phyloP scores from a whole-genome alignment of 1,284 basidiomycete species.

The Rhizopogon parksii region DNA sequence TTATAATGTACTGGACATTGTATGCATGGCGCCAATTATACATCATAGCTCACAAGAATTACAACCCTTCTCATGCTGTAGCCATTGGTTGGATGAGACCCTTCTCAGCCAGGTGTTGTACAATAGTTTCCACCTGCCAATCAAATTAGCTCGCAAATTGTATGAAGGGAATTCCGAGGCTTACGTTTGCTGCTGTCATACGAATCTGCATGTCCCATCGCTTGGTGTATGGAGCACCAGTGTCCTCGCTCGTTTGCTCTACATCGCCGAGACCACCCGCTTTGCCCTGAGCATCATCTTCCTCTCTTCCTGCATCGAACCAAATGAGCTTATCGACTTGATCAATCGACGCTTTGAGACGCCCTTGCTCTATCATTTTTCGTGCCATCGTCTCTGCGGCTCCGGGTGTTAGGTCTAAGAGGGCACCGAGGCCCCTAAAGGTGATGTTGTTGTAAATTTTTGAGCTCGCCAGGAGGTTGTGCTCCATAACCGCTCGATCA shows the following conservation, averaged over 20 bases:
- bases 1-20: slow-evolving; percentile 18
- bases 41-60: slow-evolving; percentile 6
- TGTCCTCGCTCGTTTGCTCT: slow-evolving; percentile 76
- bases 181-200: slow-evolving; percentile 75
- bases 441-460: slow-evolving; percentile 95
- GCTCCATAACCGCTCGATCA: slow-evolving; percentile 96
- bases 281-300: slow-evolving; percentile 86
- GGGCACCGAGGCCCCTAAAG: slow-evolving; percentile 78
- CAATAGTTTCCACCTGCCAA: slow-evolving; percentile 69
- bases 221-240: slow-evolving; percentile 83
- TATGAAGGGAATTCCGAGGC: slow-evolving; percentile 14
- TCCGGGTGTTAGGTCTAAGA: slow-evolving; percentile 79
- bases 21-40: slow-evolving; percentile 2
- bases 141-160: slow-evolving; percentile 9
- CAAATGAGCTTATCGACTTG: slow-evolving; percentile 91
- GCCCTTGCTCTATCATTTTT: slow-evolving; percentile 94
- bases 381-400: slow-evolving; percentile 92
- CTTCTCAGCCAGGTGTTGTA: slow-evolving; percentile 69
- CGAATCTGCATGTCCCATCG: slow-evolving; percentile 89
- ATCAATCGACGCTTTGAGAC: slow-evolving; percentile 86
- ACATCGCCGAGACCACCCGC: slow-evolving; percentile 87
- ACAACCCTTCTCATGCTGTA: slow-evolving; percentile 20
- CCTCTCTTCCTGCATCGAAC: slow-evolving; percentile 77
- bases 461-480: slow-evolving; percentile 93
- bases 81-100: slow-evolving; percentile 45